Base-by-base conservation (phyloP, 768 basidiomycete genomes). In the Kwoniella sp. region DNA sequence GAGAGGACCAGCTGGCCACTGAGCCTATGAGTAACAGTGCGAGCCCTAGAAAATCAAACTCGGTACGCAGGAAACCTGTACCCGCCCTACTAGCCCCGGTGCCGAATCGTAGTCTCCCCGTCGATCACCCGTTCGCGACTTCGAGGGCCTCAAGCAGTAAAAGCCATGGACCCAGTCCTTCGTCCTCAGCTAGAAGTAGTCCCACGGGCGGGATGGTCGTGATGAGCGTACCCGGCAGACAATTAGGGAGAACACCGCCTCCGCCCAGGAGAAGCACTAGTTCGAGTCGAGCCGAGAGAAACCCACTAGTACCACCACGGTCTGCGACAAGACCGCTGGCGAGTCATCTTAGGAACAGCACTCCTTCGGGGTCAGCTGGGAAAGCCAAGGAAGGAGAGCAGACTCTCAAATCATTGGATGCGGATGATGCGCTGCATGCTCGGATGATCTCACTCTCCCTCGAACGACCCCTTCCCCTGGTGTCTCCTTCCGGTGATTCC, bases 61-160 rank as follows among this genome's bases (percentile, higher is more conserved):
- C 61, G 9, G 28, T 63, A 4, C 59, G 65, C 15, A 45, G 64
- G 20, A 66, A 66, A 61, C 65, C 65, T 25, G 65, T 66, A n/a
- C 65, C 65, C 8, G 29, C 48, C 20, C 56, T 63, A 2, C 59
- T 63, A 13, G 23, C 54, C 20, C 47, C 48, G 3, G 51, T 62
- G 45, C 56, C 57, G 13, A 55, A 37, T 26, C 30, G 45, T 52
- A 22, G 45, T 26, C 51, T 71, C 15, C 69, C 69, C 2, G 23
- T 55, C 7, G 54, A 67, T 41, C 69, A 71, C 38, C 69, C 69
- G 0, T 71, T 71, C 51, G 62, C 69, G 3, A 34, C 51, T 4
- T 55, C 56, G 15, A n/a, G 26, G 34, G 47, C 28, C 9, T 34
- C 29, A 26, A 56, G 30, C 7, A 55, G 45, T 12, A 26, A 34